Evolutionary conservation across 768 basidiomycete species (phyloP).

Genomic region (Hebeloma cylindrosporum): DNA sequence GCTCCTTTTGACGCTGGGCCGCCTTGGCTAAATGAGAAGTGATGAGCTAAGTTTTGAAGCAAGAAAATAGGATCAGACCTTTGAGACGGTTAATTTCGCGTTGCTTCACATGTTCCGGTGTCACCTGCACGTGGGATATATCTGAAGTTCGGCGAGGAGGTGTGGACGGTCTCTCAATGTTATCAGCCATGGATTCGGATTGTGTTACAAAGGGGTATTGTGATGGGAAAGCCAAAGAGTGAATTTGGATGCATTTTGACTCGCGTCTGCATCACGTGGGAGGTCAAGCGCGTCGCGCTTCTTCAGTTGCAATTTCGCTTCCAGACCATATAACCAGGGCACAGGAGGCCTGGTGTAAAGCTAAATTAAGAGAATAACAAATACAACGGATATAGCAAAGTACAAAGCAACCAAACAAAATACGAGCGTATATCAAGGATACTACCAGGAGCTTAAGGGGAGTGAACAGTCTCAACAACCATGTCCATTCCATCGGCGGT

Average conservation of each 20-base stretch:
- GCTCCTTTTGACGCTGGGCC: slow-evolving; percentile 65
- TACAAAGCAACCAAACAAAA: slow-evolving; percentile 13
- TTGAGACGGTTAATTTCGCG: slow-evolving; percentile 79
- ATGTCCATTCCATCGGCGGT: slow-evolving; percentile 21
- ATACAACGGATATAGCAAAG: slow-evolving; percentile 16
- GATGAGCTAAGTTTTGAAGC: background rate
- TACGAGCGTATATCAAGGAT: slow-evolving; percentile 10
- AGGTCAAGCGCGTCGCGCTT: no score
- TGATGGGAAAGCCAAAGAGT: no score
- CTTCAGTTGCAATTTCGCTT: background rate
- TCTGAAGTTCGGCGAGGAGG: slow-evolving; percentile 34
- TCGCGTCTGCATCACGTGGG: slow-evolving; percentile 1
- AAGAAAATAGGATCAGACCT: slow-evolving; percentile 42
- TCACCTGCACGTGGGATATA: slow-evolving; percentile 23
- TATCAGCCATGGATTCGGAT: slow-evolving; percentile 23
- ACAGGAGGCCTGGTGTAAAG: background rate
- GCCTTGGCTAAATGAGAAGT: slow-evolving; percentile 60
- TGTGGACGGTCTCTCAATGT: slow-evolving; percentile 33
- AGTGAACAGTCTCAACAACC: slow-evolving; percentile 17
- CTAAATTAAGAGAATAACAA: slow-evolving; percentile 1
- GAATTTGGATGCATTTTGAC: background rate
- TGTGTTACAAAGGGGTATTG: background rate
- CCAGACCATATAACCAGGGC: background rate
- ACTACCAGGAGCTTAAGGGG: background rate
- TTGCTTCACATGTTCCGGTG: slow-evolving; percentile 68